These are phyloP conservation scores for Diplocarpon rosae DNA, from an alignment of 2,329 filamentous ascomycete genomes.

Conservation along the genomic window DNA sequence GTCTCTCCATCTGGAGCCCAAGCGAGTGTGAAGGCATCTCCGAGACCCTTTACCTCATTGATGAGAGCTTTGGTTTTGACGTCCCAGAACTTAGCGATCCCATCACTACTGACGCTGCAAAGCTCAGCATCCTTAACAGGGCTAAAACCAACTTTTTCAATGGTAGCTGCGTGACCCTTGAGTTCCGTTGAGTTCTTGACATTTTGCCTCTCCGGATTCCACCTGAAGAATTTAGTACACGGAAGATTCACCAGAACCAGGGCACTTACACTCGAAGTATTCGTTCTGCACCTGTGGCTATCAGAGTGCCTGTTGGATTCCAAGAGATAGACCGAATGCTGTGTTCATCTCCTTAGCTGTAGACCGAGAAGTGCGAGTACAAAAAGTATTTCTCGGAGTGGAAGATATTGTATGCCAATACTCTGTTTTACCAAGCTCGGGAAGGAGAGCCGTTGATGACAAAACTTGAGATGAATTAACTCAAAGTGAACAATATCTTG, in stretches of 20 bases:
- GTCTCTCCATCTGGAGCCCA: slow-evolving; percentile 64
- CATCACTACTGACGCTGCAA: slow-evolving; percentile 63
- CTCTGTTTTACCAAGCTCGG: too few species aligned
- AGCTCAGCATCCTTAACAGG: slow-evolving; percentile 67
- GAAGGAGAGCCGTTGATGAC: too few species aligned
- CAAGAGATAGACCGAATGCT: slow-evolving; percentile 75
- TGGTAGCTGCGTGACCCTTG: slow-evolving; percentile 51
- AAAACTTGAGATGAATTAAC: too few species aligned
- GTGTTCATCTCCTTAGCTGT: slow-evolving; percentile 5
- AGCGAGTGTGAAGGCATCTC: slow-evolving; percentile 57
- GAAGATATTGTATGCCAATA: too few species aligned
- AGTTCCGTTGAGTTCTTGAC: slow-evolving; percentile 67
- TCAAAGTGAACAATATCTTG: too few species aligned
- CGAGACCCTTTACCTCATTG: slow-evolving; percentile 56
- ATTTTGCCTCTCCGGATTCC: slow-evolving; percentile 69
- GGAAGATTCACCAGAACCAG: not conserved
- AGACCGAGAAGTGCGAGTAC: not conserved
- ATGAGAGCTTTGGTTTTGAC: slow-evolving; percentile 60
- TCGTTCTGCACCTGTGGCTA: slow-evolving; percentile 69
- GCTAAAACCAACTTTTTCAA: slow-evolving; percentile 71
- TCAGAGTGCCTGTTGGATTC: slow-evolving; percentile 74
- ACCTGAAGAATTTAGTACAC: slow-evolving; percentile 28
- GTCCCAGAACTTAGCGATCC: slow-evolving; percentile 70
- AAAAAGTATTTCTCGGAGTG: too few species aligned
- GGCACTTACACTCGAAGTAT: slow-evolving; percentile 48